Evolutionary conservation across 1,284 basidiomycete genomes (phyloP), one percentile per base, ranked within the genome.

Genomic region (Heterobasidion occidentale): DNA sequence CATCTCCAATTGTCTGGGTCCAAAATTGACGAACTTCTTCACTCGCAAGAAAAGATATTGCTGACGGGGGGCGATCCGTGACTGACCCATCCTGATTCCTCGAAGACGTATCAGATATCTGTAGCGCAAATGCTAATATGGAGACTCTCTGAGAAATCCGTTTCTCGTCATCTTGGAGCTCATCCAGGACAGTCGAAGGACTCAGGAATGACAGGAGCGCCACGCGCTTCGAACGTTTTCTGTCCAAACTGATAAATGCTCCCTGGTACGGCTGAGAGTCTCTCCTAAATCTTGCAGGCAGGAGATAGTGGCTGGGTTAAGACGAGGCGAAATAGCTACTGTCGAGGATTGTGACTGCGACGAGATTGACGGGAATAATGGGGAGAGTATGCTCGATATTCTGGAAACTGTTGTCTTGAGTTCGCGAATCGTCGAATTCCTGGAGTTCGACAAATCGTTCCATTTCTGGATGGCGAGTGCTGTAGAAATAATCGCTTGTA

Each of bases 211-310:
- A 51, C 17, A 51, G 34, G 36, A 59, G 12, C 15, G 34, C 36
- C 27, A 51, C 45, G 8, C 7, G 14, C 17, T 38, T 46, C 27
- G 46, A 19, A 14, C 47, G 47, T 46, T 49, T 53, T 45, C 58
- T 7, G 27, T 46, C 55, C 55, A 57, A 3, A 53, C 27, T 5
- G 33, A 17, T 7, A 59, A 51, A 47, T 57, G 56, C n/a, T 59
- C 58, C 35, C 47, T 44, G 7, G 51, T 51, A n/a, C 19, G 42
- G 17, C 50, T 35, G 12, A 59, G 52, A 42, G 42, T 51, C 47
- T 59, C 58, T 17, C 55, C 55, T 17, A 56, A 53, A 48, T 54
- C 58, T 20, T 48, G 50, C 6, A 59, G 52, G 45, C 55, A 56
- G 34, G 42, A 36, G 7, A 54, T n/a, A 19, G 56, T 42, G 9